Base-by-base conservation (phyloP, 1,139 yeast genomes). In the Zygosaccharomyces pseudobailii region DNA sequence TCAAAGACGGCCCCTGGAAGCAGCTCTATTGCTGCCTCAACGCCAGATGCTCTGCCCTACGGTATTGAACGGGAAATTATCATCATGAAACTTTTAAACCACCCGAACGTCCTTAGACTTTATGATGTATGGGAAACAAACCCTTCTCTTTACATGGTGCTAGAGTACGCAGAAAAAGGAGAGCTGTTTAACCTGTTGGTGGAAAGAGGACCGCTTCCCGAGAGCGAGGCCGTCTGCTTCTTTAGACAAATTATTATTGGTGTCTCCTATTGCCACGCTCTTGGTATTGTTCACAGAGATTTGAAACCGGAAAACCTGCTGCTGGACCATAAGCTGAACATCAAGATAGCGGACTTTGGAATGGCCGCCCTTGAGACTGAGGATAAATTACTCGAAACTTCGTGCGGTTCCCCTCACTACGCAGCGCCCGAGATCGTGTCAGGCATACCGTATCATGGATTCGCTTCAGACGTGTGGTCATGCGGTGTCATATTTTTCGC, bases 121-220 rank as follows among this genome's bases (percentile, higher is more conserved):
- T 92, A 87, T 66, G 99, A 92, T 61, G 99, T 94, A 36, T 92
- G 98, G 98, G 98, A 94, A 68, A 92, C 94, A 61, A 87, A 88
- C 60, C 89, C 94, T 54, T 97, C 90, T 61, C 72, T 92, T 45
- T 90, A 90, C 62, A 77, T 92, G 57, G 94, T 94, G 25, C 71
- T 92, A 52, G 99, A 92, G 70, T 92, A 94, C 68, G 92, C 94
- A 44, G 97, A 94, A 70, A 96, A 97, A 43, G 99, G 99, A 36
- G 98, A 92, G 69, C 73, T 92, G 47, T 92, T 94, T 62, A 97
- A 94, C 69, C 82, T 90, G 60, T 74, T 92, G 47, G 89, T 92
- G 52, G 88, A 88, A 65, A 76, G 85, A 49, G 97, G 98, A 3
- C 82, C 87, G 41, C 74, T 92, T 46, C 92, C 86, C 45, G 99